Evolutionary conservation across 768 basidiomycete species (phyloP), one percentile per base, ranked within the genome.

Genomic region (Rhizopogon sp.): DNA sequence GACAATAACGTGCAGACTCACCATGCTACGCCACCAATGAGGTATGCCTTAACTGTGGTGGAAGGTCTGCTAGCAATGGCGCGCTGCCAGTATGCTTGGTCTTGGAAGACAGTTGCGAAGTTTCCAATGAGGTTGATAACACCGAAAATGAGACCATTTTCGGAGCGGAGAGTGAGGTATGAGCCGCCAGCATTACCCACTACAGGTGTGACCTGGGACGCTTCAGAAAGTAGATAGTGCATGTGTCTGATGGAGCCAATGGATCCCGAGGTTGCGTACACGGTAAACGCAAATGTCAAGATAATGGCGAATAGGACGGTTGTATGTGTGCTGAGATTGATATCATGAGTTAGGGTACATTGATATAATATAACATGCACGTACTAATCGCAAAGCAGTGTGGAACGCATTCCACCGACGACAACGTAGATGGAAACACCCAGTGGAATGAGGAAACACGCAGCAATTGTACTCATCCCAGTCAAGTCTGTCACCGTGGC

Each of bases 21-120:
- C 94, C 95, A 97, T 1, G 91, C 88, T 7, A 94, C 66, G 3
- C 93, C 94, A 43, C 94, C 95, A 7, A 93, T 77, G 3, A 95
- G 74, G 72, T 93, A 98, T 0, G 90, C 94, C 69, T 93, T 94
- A 56, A 95, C 93, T 11, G 88, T 88, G n/a, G 80, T 85, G 1
- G 82, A 85, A 0, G 92, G 93, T 14, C 85, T 75, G 56, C 85
- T 88, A 1, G 95, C 94, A 64, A 97, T 93, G 1, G 93, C 93
- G 11, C 92, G 80, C 65, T 93, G 91, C 86, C 90, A 96, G 70
- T 96, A 98, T 0, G 90, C 87, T 63, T 90, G 85, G 56, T 82
- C 80, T 62, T 81, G 77, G 62, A 82, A 81, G 3, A 84, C 81
- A 9, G 78, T 82, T 25, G 79, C 76, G 61, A 92, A 93, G 68